phyloP scores from a whole-genome alignment of 331 rosid species.

The Stylosanthes scabra region DNA sequence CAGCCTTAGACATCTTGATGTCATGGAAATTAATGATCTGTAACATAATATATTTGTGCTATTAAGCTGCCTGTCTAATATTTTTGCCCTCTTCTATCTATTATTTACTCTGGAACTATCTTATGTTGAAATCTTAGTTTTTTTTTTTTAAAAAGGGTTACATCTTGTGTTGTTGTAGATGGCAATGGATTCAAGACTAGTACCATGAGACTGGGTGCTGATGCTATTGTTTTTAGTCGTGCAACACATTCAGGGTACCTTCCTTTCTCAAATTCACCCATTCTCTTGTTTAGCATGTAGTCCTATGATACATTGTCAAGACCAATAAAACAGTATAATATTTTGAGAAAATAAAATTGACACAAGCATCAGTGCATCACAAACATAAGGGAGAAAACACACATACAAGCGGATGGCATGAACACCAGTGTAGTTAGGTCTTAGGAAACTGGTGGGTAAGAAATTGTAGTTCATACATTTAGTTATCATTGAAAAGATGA shows the following conservation, averaged over 20 bases:
- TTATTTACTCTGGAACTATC: slow-evolving; percentile 6
- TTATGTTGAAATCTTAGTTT: slow-evolving; percentile 22
- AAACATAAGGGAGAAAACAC: no score
- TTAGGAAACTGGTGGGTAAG: no score
- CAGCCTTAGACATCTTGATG: slow-evolving; percentile 16
- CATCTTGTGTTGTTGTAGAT: slow-evolving; percentile 54
- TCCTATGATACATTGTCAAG: no score
- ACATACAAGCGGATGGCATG: no score
- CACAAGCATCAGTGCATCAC: no score
- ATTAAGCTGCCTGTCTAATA: slow-evolving; percentile 10
- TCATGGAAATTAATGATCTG: not conserved
- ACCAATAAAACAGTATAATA: no score
- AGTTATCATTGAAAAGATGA: no score
- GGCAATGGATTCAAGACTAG: slow-evolving; percentile 99
- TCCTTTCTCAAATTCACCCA: no score
- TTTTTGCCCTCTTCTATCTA: not conserved
- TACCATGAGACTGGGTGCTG: slow-evolving; percentile 97
- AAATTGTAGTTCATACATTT: no score
- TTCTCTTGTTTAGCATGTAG: no score
- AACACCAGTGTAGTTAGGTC: no score
- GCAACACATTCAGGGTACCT: slow-evolving; percentile 64
- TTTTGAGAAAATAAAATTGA: no score
- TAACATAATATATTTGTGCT: not conserved
- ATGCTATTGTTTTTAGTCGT: slow-evolving; percentile 88
- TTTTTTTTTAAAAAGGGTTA: slow-evolving; percentile 22